These are phyloP conservation scores for Abrus precatorius DNA, from an alignment of 306 rosid species.

Conservation along the genomic window DNA sequence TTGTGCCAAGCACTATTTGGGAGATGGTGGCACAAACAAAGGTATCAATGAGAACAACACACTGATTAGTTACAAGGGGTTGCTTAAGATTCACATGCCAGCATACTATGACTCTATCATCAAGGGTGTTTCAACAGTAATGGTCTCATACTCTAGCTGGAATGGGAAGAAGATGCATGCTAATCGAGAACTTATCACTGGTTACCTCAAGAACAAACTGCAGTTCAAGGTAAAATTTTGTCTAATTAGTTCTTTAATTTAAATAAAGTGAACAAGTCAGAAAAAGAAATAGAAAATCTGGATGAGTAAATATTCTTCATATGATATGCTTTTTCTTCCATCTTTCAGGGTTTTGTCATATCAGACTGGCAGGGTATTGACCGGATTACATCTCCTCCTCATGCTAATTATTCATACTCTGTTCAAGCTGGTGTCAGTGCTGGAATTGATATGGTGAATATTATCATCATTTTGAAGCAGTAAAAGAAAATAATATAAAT, in stretches of 20 bases:
- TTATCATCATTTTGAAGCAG: constrained; percentile 26
- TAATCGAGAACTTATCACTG: constrained; percentile 50
- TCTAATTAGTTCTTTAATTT: neutral
- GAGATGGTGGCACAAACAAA: constrained; percentile 93
- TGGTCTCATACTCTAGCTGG: constrained; percentile 62
- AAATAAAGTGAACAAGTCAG: neutral
- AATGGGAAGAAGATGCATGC: constrained; percentile 61
- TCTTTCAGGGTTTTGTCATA: constrained; percentile 58
- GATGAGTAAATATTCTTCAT: constrained; percentile 11
- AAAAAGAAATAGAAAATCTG: neutral
- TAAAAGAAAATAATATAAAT: constrained; percentile 6
- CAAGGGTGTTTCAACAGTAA: constrained; percentile 58
- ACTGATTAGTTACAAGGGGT: constrained; percentile 60
- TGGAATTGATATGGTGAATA: constrained; percentile 60
- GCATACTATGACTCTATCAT: constrained; percentile 55
- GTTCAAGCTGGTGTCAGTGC: constrained; percentile 51
- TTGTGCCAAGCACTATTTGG: constrained; percentile 93
- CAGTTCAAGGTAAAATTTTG: constrained; percentile 50
- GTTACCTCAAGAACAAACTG: constrained; percentile 54
- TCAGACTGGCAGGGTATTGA: constrained; percentile 62
- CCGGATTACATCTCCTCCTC: constrained; percentile 56
- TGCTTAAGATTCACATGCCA: constrained; percentile 61
- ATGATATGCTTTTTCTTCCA: constrained; percentile 7
- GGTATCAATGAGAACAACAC: constrained; percentile 96
- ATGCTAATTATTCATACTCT: constrained; percentile 57